A percentile compares a stretch with the other conserved stretches of the same genome.
phyloP scores from a whole-genome alignment of 2,329 filamentous ascomycete genomes.

The Cordyceps sp. region DNA sequence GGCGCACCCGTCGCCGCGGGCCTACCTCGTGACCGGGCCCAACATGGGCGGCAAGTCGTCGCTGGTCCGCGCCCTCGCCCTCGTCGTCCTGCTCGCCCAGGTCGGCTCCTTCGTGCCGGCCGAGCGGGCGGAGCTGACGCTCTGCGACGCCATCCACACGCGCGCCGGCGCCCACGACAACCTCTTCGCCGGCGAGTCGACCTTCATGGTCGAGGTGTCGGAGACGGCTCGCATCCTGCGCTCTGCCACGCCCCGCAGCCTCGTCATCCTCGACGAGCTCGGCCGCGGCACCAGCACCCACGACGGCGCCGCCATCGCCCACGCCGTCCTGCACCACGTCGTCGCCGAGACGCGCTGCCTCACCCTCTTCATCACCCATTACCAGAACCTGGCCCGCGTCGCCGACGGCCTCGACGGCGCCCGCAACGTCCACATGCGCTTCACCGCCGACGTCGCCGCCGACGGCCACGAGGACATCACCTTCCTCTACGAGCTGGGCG shows the following conservation, averaged over 20 bases:
- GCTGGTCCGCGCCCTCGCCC: conserved; percentile 81
- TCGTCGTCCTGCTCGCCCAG: conserved; percentile 87
- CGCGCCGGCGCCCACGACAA: conserved; percentile 95
- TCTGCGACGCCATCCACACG: conserved; percentile 84
- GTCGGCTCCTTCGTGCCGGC: conserved; percentile 91
- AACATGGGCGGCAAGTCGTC: conserved; percentile 99
- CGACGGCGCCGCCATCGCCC: conserved; percentile 89
- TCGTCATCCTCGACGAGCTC: conserved; percentile 89
- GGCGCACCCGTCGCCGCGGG: conserved; percentile 46
- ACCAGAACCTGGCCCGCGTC: conserved; percentile 65
- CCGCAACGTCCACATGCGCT: conserved; percentile 88
- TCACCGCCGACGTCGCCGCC: conserved; percentile 30
- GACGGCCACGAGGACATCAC: conserved; percentile 63
- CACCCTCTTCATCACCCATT: conserved; percentile 95
- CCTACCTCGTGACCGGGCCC: conserved; percentile 82
- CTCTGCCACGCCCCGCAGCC: conserved; percentile 63
- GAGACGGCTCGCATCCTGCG: conserved; percentile 88
- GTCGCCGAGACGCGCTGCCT: conserved; percentile 58
- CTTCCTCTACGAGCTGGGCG: conserved; percentile 82
- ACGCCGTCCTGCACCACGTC: conserved; percentile 76
- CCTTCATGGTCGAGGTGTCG: conserved; percentile 94
- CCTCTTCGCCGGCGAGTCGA: conserved; percentile 84
- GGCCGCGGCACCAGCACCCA: conserved; percentile 88
- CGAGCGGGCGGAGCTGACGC: conserved; percentile 52
- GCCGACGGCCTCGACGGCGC: conserved; percentile 54